Base-by-base conservation (phyloP, 2,329 filamentous ascomycete genomes). In the Fusarium odoratissimum region DNA sequence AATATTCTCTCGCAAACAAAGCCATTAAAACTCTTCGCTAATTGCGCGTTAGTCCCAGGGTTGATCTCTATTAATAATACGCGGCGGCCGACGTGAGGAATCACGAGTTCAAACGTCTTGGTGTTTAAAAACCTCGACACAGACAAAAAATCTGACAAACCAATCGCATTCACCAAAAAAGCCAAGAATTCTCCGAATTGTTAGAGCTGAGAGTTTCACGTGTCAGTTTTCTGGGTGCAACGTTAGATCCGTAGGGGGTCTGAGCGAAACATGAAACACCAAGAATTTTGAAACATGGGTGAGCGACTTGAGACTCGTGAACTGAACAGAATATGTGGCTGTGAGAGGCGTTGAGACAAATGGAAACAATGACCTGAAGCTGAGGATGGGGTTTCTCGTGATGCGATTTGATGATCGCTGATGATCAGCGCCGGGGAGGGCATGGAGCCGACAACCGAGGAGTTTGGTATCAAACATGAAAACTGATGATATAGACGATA, bases 231-330 rank as follows among this genome's bases (percentile, higher is more conserved):
- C 11, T 35, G 28, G n/a, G 16, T 46, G 61, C 19, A 25, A 48
- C 31, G 28, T 7, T 19, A 46, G 49, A 51, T 55, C 48, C 4
- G 17, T 17, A n/a, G 48, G 63, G 35, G 65, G 65, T 44, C 64
- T 54, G 65, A 68, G 65, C 64, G 48, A 68, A 68, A 56, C 65
- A 31, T 55, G 64, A 68, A 68, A 68, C 65, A 45, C 61, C 38
- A 42, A n/a, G n/a, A 38, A 48, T 46, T 54, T 65, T 54, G 42
- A 66, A 66, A 66, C 63, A 45, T 58, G 42, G 25, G 61, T n/a
- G 3, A 11, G 23, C 7, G 48, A 25, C n/a, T 5, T 33, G 63
- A 59, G 35, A 66, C 61, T 41, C 35, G 23, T 35, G 33, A 40
- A 63, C 14, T 35, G 23, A 16, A 16, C 5, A 16, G 33, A 28